A percentile compares a stretch with the other conserved stretches of the same genome.
Conservation (phyloP, 2,329 filamentous ascomycete genomes). For the Beauveria australis region DNA sequence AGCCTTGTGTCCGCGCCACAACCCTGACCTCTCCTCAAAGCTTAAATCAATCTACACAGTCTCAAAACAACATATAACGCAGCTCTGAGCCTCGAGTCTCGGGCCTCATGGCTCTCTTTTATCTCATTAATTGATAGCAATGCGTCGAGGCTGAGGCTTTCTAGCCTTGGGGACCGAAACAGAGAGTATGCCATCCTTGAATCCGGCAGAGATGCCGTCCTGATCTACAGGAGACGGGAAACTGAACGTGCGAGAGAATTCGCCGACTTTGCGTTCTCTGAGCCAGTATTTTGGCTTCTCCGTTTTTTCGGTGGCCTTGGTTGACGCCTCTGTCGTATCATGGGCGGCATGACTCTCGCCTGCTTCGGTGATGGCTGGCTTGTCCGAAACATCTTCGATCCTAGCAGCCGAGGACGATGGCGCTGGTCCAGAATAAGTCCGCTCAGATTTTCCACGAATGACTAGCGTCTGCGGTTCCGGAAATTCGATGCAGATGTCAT, state of each 20-base stretch:
- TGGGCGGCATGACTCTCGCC: conserved; percentile 12
- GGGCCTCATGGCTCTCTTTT: no score
- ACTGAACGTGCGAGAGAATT: conserved; percentile 53
- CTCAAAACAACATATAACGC: no score
- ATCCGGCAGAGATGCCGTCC: conserved; percentile 43
- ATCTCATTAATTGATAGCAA: conserved; percentile 33
- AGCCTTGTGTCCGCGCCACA: no score
- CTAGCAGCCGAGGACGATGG: conserved; percentile 23
- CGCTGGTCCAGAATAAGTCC: conserved; percentile 25
- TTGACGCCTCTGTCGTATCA: neutral
- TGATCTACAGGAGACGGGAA: conserved; percentile 52
- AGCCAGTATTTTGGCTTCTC: conserved; percentile 6
- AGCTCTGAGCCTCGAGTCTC: no score
- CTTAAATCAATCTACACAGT: no score
- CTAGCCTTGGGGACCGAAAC: conserved; percentile 52
- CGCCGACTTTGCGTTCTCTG: conserved; percentile 21
- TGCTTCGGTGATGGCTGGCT: conserved; percentile 27
- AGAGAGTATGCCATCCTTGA: conserved; percentile 52
- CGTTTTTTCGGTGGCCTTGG: neutral
- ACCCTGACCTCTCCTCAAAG: no score
- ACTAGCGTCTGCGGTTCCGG: conserved; percentile 56
- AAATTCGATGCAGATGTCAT: conserved; percentile 62
- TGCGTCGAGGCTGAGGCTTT: conserved; percentile 39
- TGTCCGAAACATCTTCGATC: conserved; percentile 30
- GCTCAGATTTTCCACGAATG: conserved; percentile 49